Conservation (phyloP, 1,139 yeast genomes). For the Suhomyces taliae region DNA sequence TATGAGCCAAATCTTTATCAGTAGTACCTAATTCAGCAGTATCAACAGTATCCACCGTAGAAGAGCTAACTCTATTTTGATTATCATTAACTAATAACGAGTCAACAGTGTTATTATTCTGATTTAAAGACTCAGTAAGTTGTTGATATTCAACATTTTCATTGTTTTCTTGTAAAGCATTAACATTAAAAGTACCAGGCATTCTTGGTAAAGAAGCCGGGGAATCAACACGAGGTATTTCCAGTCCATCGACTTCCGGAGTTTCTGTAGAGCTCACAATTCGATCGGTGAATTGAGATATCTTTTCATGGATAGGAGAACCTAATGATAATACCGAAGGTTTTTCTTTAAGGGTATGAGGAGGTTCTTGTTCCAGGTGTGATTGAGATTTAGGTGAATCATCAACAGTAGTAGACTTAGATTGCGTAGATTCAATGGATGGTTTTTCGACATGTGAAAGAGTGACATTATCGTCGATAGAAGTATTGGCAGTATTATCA, state of each 20-base stretch:
- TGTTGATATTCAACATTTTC: conserved; percentile 21
- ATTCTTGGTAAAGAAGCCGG: conserved; percentile 48
- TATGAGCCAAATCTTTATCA: conserved; percentile 1
- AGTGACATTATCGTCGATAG: neutral
- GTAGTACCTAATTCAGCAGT: conserved; percentile 8
- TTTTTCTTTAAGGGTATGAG: neutral
- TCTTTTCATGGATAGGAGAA: conserved; percentile 16
- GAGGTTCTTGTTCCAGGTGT: neutral
- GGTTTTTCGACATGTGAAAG: neutral
- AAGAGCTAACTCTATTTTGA: conserved; percentile 2
- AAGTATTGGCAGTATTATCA: neutral
- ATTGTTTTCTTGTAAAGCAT: conserved; percentile 39
- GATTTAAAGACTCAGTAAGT: conserved; percentile 20
- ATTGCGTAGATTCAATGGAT: neutral
- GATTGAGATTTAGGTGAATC: neutral
- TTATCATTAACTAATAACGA: conserved; percentile 7
- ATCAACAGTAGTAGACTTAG: too few relatives aligned
- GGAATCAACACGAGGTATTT: conserved; percentile 5
- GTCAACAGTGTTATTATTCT: conserved; percentile 13
- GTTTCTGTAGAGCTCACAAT: conserved; percentile 11
- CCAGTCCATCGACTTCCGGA: conserved; percentile 3
- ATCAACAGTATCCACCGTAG: conserved; percentile 8
- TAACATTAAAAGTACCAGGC: conserved; percentile 62
- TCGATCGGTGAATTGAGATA: conserved; percentile 14
- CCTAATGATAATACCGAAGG: conserved; percentile 8